These are phyloP conservation scores for Suillus fuscotomentosus DNA, from an alignment of 768 basidiomycete species.

Conservation along the genomic window DNA sequence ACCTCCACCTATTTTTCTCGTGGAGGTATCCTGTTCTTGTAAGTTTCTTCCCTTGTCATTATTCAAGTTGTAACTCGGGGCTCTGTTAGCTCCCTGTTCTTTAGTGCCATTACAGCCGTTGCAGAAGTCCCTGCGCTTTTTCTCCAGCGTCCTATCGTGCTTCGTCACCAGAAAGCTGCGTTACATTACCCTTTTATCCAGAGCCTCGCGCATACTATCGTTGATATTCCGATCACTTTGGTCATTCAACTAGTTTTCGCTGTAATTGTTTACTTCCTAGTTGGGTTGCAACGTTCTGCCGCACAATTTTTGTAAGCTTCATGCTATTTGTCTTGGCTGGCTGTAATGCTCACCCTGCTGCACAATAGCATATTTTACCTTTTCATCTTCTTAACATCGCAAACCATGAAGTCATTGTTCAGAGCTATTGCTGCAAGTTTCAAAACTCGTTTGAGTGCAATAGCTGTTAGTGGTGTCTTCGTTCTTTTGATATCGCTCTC, in stretches of 20 bases:
- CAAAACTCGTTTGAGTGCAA: constrained; percentile 49
- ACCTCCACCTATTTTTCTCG: constrained; percentile 46
- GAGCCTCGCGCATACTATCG: constrained; percentile 55
- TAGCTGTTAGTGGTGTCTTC: constrained; percentile 30
- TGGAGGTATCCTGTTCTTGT: constrained; percentile 82
- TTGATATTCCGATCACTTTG: constrained; percentile 59
- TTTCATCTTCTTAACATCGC: constrained; percentile 48
- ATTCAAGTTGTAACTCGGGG: neutral
- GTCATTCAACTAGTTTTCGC: constrained; percentile 43
- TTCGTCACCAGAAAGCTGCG: constrained; percentile 55
- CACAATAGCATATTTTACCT: constrained; percentile 49
- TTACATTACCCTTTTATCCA: constrained; percentile 61
- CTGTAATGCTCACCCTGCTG: neutral
- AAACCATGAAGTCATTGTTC: constrained; percentile 77
- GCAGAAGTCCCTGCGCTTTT: constrained; percentile 58
- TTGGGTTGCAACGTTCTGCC: constrained; percentile 46
- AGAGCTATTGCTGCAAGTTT: constrained; percentile 56
- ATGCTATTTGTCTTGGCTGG: constrained; percentile 3
- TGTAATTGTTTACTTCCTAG: constrained; percentile 56
- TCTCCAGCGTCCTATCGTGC: constrained; percentile 57
- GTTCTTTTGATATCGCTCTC: constrained; percentile 42
- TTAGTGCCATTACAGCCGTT: constrained; percentile 38
- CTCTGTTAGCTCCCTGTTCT: constrained; percentile 27
- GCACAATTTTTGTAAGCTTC: constrained; percentile 56
- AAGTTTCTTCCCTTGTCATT: constrained; percentile 19